phyloP scores from a whole-genome alignment of 805 yeast species.

The Metschnikowia peoriensis region DNA sequence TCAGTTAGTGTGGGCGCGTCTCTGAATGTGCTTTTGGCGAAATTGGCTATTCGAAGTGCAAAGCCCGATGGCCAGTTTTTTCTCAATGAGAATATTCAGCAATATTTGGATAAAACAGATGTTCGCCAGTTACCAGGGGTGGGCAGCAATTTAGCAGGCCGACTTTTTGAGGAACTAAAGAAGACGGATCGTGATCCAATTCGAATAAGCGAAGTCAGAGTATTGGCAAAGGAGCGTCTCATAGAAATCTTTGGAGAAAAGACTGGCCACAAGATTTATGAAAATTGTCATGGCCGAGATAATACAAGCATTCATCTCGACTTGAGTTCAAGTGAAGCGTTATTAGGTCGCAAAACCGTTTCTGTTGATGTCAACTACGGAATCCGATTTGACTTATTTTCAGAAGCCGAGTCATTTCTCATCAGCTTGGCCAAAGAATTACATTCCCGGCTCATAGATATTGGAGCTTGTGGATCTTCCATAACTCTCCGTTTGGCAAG shows the following conservation, averaged over 20 bases:
- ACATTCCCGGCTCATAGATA: conserved; percentile 45
- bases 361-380: conserved; percentile 94
- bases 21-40: conserved; percentile 70
- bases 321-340: conserved; percentile 40
- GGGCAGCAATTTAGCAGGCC: conserved; percentile 50
- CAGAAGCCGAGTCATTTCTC: conserved; percentile 66
- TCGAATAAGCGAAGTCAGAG: conserved; percentile 39
- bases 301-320: conserved; percentile 55
- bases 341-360: conserved; percentile 64
- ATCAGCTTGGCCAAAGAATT: conserved; percentile 59
- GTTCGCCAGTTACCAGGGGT: conserved; percentile 58
- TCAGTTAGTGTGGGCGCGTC: conserved; percentile 81
- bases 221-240: conserved; percentile 34
- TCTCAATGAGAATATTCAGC: conserved; percentile 30
- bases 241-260: conserved; percentile 61
- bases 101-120: conserved; percentile 35
- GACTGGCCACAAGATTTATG: conserved; percentile 61
- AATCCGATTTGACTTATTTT: conserved; percentile 61
- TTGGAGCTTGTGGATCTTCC: conserved; percentile 52
- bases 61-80: conserved; percentile 72
- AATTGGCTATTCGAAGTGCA: conserved; percentile 66
- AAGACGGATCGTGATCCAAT: conserved; percentile 17
- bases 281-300: conserved; percentile 68
- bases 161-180: conserved; percentile 37
- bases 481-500: conserved; percentile 64